These are phyloP conservation scores for Gypsophila paniculata DNA, from an alignment of 179 eudicot genomes.

Conservation along the genomic window DNA sequence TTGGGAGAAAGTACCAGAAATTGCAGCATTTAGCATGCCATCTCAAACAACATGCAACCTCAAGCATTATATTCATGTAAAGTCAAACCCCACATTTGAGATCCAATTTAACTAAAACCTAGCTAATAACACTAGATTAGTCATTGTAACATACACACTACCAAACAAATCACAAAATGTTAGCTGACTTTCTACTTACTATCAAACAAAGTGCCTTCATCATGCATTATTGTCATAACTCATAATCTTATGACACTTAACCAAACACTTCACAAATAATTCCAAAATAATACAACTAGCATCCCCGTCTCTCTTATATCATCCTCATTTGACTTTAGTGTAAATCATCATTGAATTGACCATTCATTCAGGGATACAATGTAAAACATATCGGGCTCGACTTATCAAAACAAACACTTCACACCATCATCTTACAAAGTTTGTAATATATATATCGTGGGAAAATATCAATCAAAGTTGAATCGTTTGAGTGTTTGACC, in stretches of 20 bases:
- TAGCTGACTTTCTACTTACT: not conserved
- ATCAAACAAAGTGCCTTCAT: slow-evolving; percentile 9
- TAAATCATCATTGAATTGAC: not conserved
- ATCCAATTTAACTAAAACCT: not conserved
- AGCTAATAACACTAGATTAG: not conserved
- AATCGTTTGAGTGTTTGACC: too few species aligned
- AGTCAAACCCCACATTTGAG: slow-evolving; percentile 6
- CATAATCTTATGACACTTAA: not conserved
- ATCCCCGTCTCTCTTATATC: too few species aligned
- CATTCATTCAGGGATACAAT: not conserved
- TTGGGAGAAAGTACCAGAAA: not conserved
- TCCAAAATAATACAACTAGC: not conserved
- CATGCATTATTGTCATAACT: not conserved
- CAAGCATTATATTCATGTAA: not conserved
- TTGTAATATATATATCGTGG: not conserved
- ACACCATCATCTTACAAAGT: not conserved
- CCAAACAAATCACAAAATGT: not conserved
- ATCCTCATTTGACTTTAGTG: too few species aligned
- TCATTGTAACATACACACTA: slow-evolving; percentile 9
- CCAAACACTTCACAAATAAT: not conserved
- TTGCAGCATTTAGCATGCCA: slow-evolving; percentile 6
- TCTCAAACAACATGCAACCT: slow-evolving; percentile 2
- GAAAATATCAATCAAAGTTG: not conserved
- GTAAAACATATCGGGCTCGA: not conserved
- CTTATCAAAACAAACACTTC: not conserved